Conservation (phyloP, 768 basidiomycete genomes). For the Xerocomellus chrysenteron region DNA sequence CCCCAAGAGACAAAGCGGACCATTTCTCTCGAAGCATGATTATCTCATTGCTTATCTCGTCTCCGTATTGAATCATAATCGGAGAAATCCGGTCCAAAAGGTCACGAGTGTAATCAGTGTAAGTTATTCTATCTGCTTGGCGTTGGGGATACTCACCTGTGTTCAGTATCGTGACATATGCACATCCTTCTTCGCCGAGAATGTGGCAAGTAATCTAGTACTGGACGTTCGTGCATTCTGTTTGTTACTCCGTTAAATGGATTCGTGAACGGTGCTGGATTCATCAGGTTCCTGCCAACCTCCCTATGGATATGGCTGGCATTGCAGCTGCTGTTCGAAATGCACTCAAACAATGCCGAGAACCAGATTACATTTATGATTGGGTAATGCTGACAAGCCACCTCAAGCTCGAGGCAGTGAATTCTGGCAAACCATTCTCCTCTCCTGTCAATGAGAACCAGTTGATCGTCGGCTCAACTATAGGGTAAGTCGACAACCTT, state of each 20-base stretch:
- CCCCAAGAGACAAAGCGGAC: neutral
- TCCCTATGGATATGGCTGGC: slow-evolving; percentile 16
- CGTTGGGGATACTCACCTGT: neutral
- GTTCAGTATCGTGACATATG: slow-evolving; percentile 17
- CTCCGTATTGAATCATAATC: slow-evolving; percentile 16
- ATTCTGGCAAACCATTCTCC: slow-evolving; percentile 9
- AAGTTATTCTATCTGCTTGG: neutral
- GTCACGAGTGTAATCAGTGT: slow-evolving; percentile 29
- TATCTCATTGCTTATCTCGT: slow-evolving; percentile 31
- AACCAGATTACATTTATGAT: slow-evolving; percentile 10
- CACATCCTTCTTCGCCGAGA: slow-evolving; percentile 10
- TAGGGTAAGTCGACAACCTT: slow-evolving; percentile 1
- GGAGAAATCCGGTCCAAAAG: slow-evolving; percentile 4
- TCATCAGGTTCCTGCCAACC: neutral
- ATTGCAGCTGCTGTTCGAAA: slow-evolving; percentile 16
- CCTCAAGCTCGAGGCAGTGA: slow-evolving; percentile 14
- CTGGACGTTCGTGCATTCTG: slow-evolving; percentile 11
- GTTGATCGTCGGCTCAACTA: slow-evolving; percentile 18
- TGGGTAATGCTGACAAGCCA: slow-evolving; percentile 8
- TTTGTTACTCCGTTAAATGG: neutral
- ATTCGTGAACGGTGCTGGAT: neutral
- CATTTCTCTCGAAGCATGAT: slow-evolving; percentile 23
- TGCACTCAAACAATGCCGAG: slow-evolving; percentile 9
- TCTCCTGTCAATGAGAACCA: neutral
- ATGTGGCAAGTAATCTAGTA: slow-evolving; percentile 18